Conservation (phyloP, 129 eudicot species). For the sunflower (Helianthus annuus) region HanXRQr2.0-SUNRISE NC_035435.2:164567328-164567827, state of each 20-base stretch:
- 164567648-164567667: slow-evolving; percentile 84
- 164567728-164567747: not conserved
- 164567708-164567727: not conserved
- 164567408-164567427: too few relatives aligned
- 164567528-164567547: slow-evolving; percentile 45
- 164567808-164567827: slow-evolving; percentile 3
- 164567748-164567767: not conserved
- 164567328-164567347: too few relatives aligned
- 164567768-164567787: not conserved
- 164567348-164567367: too few relatives aligned
- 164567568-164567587: slow-evolving; percentile 76
- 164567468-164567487: not conserved
- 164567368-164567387: too few relatives aligned
- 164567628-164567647: slow-evolving; percentile 82
- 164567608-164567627: slow-evolving; percentile 93
- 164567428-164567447: too few relatives aligned
- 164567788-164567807: not conserved
- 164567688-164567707: not conserved
- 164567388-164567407: too few relatives aligned
- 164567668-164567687: slow-evolving; percentile 33
- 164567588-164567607: slow-evolving; percentile 71
- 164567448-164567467: too few relatives aligned
- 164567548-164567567: slow-evolving; percentile 83
- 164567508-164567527: not conserved
- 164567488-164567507: slow-evolving; percentile 7